Evolutionary conservation across 2,329 filamentous ascomycete species (phyloP).

Genomic region (Pyrenophora tritici-repentis): DNA sequence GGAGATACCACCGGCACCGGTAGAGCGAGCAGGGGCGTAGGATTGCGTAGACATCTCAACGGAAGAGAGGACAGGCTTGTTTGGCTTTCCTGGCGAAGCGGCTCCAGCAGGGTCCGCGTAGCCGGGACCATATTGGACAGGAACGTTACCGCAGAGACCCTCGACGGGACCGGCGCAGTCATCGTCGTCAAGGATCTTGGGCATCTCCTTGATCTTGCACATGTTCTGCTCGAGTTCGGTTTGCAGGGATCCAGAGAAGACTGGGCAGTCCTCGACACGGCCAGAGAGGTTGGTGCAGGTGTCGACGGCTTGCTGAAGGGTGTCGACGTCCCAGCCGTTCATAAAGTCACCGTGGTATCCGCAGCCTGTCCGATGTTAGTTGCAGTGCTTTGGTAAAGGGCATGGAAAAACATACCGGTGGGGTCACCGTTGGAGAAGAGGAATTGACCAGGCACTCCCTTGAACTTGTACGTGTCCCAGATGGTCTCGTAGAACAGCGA

Average conservation of each 20-base stretch:
- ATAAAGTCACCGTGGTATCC: conserved; percentile 74
- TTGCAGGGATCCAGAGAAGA: conserved; percentile 68
- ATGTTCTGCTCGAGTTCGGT: conserved; percentile 56
- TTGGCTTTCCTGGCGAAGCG: conserved; percentile 28
- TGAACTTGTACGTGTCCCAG: conserved; percentile 59
- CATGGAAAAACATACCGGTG: conserved; percentile 63
- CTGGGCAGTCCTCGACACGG: conserved; percentile 70
- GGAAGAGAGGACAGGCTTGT: conserved; percentile 20
- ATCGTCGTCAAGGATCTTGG: conserved; percentile 61
- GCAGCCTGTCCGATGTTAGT: conserved; percentile 59
- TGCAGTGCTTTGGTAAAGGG: too few relatives aligned
- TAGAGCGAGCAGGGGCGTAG: conserved; percentile 38
- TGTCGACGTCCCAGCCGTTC: conserved; percentile 70
- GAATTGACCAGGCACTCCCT: conserved; percentile 61
- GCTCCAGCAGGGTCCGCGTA: conserved; percentile 44
- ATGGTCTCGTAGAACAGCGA: conserved; percentile 66
- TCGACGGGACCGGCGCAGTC: conserved; percentile 61
- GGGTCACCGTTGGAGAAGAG: conserved; percentile 72
- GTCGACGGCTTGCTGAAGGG: conserved; percentile 70
- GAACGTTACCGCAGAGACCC: conserved; percentile 69
- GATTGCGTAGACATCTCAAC: conserved; percentile 41
- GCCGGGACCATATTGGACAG: conserved; percentile 53
- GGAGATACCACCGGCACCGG: conserved; percentile 43
- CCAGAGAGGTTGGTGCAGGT: conserved; percentile 75
- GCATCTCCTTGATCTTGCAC: conserved; percentile 67